Evolutionary conservation across 129 eudicot genomes (phyloP).

Genomic region (Pittosporum tobira): DNA sequence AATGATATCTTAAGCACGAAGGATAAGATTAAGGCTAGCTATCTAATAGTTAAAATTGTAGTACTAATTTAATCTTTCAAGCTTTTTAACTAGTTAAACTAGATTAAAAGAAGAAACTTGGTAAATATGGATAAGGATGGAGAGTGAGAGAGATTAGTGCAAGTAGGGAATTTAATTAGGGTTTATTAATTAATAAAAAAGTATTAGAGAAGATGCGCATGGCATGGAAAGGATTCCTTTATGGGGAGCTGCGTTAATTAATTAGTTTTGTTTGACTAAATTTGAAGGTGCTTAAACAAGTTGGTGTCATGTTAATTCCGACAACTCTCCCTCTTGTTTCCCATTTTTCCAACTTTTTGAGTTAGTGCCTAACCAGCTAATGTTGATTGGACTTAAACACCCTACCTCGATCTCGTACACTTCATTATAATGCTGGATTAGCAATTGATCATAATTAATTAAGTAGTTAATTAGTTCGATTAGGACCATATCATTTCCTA

Average conservation of each 20-base stretch:
- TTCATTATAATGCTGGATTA: too few species aligned
- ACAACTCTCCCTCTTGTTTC: constrained; percentile 31
- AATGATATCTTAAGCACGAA: constrained; percentile 23
- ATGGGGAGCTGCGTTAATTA: constrained; percentile 8
- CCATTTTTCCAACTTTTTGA: constrained; percentile 26
- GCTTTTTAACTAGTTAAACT: neutral
- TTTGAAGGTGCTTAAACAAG: constrained; percentile 6
- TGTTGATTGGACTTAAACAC: constrained; percentile 6
- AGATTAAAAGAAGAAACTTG: constrained; percentile 10
- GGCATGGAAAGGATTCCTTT: constrained; percentile 15
- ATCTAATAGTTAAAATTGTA: too few species aligned
- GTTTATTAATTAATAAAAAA: neutral
- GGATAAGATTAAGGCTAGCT: constrained; percentile 13
- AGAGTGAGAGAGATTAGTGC: constrained; percentile 4
- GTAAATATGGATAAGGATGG: constrained; percentile 21
- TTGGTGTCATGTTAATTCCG: constrained; percentile 38
- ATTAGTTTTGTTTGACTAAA: constrained; percentile 13
- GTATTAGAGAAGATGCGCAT: constrained; percentile 11
- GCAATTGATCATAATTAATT: too few species aligned
- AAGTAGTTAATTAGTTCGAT: neutral
- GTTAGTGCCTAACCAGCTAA: constrained; percentile 23
- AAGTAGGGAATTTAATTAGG: constrained; percentile 3
- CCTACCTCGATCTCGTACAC: too few species aligned
- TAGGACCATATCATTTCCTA: neutral
- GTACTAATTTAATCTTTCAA: constrained; percentile 2